These are phyloP conservation scores for Eucommia ulmoides DNA, from an alignment of 257 asterid genomes.

Conservation along the genomic window DNA sequence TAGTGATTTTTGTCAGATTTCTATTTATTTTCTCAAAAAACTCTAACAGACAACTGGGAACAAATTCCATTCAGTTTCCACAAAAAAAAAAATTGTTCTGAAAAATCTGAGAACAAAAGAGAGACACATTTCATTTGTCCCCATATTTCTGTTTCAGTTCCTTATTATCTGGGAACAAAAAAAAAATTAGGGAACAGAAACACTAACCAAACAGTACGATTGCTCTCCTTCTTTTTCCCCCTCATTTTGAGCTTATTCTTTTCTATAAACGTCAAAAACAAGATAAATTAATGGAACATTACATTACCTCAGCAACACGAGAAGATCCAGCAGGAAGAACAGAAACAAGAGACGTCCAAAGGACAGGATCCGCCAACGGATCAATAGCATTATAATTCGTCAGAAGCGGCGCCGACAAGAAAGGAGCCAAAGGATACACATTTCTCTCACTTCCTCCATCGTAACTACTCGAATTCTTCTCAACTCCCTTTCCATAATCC, in stretches of 20 bases:
- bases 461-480: slow-evolving; percentile 32
- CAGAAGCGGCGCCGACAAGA: slow-evolving; percentile 73
- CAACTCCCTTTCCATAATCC: slow-evolving; percentile 50
- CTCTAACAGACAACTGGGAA: too few relatives aligned
- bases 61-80: too few relatives aligned
- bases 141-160: neutral
- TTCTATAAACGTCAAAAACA: too few relatives aligned
- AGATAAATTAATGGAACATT: slow-evolving; percentile 14
- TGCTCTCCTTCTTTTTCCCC: neutral
- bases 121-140: neutral
- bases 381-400: slow-evolving; percentile 64
- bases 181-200: neutral
- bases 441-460: slow-evolving; percentile 46
- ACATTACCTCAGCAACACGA: slow-evolving; percentile 51
- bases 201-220: neutral
- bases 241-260: slow-evolving; percentile 1
- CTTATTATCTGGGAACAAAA: neutral
- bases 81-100: too few relatives aligned
- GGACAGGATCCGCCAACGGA: slow-evolving; percentile 64
- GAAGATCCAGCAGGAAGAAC: slow-evolving; percentile 70
- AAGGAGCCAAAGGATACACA: slow-evolving; percentile 46
- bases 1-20: too few relatives aligned
- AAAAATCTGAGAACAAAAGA: too few relatives aligned
- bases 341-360: slow-evolving; percentile 73
- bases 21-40: too few relatives aligned